Conservation (phyloP, 306 rosid species). For the Malus sylvestris region DNA sequence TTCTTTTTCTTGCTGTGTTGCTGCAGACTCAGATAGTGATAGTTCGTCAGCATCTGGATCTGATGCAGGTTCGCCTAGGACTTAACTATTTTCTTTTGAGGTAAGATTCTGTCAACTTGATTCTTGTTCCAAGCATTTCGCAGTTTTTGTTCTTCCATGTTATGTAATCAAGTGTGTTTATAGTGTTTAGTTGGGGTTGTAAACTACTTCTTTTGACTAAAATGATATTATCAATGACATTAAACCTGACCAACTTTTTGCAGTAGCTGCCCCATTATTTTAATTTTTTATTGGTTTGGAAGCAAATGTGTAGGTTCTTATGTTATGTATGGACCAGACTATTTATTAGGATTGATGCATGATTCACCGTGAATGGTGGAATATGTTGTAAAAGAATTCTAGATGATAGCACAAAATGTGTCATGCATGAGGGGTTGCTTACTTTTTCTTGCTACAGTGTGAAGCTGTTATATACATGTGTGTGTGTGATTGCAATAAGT, state of each 20-base stretch:
- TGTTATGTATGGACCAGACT: neutral
- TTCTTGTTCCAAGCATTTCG: neutral
- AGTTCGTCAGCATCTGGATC: constrained; percentile 94
- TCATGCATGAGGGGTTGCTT: neutral
- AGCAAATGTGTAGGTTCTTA: neutral
- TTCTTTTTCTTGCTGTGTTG: constrained; percentile 13
- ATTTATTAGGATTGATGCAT: neutral
- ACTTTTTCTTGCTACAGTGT: neutral
- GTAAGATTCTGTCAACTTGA: constrained; percentile 25
- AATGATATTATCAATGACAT: neutral
- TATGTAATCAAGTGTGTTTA: neutral
- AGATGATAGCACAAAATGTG: neutral
- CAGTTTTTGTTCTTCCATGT: neutral
- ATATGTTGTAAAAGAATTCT: neutral
- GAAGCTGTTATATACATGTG: too few relatives aligned
- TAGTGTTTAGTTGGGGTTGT: neutral
- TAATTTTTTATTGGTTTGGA: neutral
- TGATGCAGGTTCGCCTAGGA: constrained; percentile 64
- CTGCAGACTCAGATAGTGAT: constrained; percentile 90
- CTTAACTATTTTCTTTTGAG: constrained; percentile 41
- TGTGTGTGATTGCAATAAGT: neutral
- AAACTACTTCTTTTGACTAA: neutral
- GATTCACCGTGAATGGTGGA: neutral
- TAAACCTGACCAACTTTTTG: neutral
- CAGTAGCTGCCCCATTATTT: neutral